Conservation (phyloP, 257 asterid species). For the Fraxinus anomala region DNA sequence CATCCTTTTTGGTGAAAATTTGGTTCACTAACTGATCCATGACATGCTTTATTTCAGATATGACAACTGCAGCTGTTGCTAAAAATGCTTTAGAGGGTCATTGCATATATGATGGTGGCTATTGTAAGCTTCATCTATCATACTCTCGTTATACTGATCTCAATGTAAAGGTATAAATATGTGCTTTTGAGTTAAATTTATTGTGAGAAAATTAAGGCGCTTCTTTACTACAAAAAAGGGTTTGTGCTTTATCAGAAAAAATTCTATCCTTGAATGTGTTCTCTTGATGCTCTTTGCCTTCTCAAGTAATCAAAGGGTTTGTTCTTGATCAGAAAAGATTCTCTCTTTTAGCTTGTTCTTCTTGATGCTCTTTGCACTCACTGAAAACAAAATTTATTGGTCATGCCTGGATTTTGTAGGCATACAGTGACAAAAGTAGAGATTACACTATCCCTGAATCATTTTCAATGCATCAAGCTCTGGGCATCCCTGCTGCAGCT, state of each 20-base stretch:
- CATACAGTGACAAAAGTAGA: slow-evolving; percentile 83
- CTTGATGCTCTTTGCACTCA: slow-evolving; percentile 27
- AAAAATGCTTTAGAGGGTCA: slow-evolving; percentile 84
- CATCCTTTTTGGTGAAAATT: background rate
- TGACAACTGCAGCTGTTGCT: slow-evolving; percentile 67
- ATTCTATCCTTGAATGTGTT: slow-evolving; percentile 32
- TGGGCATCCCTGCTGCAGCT: slow-evolving; percentile 33
- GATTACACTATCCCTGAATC: slow-evolving; percentile 68
- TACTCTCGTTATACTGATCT: slow-evolving; percentile 98
- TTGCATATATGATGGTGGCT: slow-evolving; percentile 97
- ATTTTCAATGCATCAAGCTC: slow-evolving; percentile 51
- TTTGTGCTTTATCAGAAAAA: slow-evolving; percentile 20
- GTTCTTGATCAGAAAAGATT: slow-evolving; percentile 17
- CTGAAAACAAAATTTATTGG: slow-evolving; percentile 12
- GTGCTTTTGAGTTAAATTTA: slow-evolving; percentile 38
- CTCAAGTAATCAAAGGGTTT: slow-evolving; percentile 12
- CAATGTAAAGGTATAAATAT: slow-evolving; percentile 76
- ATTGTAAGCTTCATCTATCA: slow-evolving; percentile 96
- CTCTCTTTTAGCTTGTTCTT: slow-evolving; percentile 34
- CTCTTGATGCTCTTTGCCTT: slow-evolving; percentile 28
- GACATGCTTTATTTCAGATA: slow-evolving; percentile 44
- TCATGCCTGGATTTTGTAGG: slow-evolving; percentile 38
- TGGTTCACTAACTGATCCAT: slow-evolving; percentile 21
- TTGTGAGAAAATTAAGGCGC: slow-evolving; percentile 24
- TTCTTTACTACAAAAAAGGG: slow-evolving; percentile 23